A percentile compares a stretch with the other conserved stretches of the same genome.
Evolutionary conservation across 2,329 filamentous ascomycete species (phyloP).

Genomic region (Mariannaea elegans): DNA sequence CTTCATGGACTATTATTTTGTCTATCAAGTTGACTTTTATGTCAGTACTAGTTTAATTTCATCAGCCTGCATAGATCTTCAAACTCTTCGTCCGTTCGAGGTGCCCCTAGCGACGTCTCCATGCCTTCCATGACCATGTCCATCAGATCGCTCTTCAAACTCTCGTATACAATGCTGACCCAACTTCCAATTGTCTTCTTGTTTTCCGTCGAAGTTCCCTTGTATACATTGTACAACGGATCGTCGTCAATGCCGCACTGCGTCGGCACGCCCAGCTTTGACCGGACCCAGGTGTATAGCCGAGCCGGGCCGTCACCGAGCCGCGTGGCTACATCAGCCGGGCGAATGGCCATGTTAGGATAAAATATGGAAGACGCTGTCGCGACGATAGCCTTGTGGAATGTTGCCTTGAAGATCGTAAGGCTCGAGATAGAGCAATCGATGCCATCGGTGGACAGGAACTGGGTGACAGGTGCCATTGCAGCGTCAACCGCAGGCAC

Average conservation of each 20-base stretch:
- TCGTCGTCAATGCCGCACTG: slow-evolving; percentile 46
- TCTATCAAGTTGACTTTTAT: neutral
- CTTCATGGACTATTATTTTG: neutral
- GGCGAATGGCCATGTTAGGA: slow-evolving; percentile 33
- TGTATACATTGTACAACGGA: slow-evolving; percentile 37
- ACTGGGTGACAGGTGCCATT: slow-evolving; percentile 41
- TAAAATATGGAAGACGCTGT: slow-evolving; percentile 38
- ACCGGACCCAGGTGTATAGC: slow-evolving; percentile 44
- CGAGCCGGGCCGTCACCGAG: slow-evolving; percentile 43
- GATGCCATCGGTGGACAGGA: slow-evolving; percentile 29
- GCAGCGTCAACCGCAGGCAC: slow-evolving; percentile 38
- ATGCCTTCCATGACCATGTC: slow-evolving; percentile 40
- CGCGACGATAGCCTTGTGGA: slow-evolving; percentile 31
- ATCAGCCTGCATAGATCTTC: slow-evolving; percentile 35
- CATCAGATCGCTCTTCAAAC: slow-evolving; percentile 38
- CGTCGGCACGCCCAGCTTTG: slow-evolving; percentile 37
- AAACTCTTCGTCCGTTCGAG: slow-evolving; percentile 33
- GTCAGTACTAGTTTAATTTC: slow-evolving; percentile 3
- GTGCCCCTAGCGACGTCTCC: slow-evolving; percentile 28
- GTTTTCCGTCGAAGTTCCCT: slow-evolving; percentile 29
- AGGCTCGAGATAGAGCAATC: slow-evolving; percentile 38
- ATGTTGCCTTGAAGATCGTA: slow-evolving; percentile 31
- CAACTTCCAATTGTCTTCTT: slow-evolving; percentile 47
- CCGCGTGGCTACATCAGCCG: slow-evolving; percentile 36
- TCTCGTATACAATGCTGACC: slow-evolving; percentile 46